Evolutionary conservation across 1,284 basidiomycete species (phyloP).

Genomic region (Porodaedalea pini): DNA sequence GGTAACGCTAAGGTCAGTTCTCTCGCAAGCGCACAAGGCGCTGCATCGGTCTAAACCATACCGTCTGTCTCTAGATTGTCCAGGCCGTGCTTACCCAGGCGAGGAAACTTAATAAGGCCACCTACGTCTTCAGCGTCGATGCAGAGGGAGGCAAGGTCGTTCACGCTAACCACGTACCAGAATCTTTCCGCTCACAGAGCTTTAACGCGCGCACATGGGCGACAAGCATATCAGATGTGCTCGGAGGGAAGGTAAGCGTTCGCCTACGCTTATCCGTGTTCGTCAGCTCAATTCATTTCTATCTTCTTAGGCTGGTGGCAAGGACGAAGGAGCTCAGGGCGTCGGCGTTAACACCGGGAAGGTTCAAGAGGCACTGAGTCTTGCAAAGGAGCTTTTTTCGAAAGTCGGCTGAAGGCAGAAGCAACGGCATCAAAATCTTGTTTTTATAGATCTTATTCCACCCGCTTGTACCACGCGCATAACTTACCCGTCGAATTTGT

Average conservation of each 20-base stretch:
- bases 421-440: background rate
- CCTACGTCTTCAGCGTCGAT: constrained; percentile 88
- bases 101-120: constrained; percentile 77
- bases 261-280: background rate
- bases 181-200: constrained; percentile 55
- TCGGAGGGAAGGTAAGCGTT: constrained; percentile 80
- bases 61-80: constrained; percentile 49
- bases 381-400: constrained; percentile 40
- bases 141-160: constrained; percentile 70
- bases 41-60: too few species aligned
- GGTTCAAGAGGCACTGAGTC: constrained; percentile 66
- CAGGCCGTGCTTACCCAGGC: constrained; percentile 73
- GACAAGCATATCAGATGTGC: constrained; percentile 64
- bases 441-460: background rate
- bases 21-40: too few species aligned
- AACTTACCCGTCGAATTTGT: background rate
- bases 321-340: constrained; percentile 86
- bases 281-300: constrained; percentile 10
- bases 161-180: constrained; percentile 85
- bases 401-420: constrained; percentile 1
- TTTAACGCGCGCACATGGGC: constrained; percentile 86
- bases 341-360: constrained; percentile 68
- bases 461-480: background rate
- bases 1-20: constrained; percentile 74
- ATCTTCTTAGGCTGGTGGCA: constrained; percentile 77